These are phyloP conservation scores for Daedaleopsis sinensis DNA, from an alignment of 768 basidiomycete species.

Conservation along the genomic window DNA sequence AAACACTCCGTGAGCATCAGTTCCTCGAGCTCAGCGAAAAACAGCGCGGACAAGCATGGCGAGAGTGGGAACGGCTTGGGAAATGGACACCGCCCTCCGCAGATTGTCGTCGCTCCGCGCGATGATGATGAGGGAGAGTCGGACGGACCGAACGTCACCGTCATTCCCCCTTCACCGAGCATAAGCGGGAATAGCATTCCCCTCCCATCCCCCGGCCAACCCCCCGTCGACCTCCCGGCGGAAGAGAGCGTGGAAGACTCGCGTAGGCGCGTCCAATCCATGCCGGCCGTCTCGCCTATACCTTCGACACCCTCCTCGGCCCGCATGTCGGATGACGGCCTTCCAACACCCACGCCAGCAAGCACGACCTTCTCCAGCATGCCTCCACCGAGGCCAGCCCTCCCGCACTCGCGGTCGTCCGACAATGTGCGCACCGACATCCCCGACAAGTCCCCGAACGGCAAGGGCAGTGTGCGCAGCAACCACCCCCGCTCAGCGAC, in stretches of 20 bases:
- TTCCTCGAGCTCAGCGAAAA: slow-evolving; percentile 6
- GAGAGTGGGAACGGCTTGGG: background rate
- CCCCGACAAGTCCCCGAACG: background rate
- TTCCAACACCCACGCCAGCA: slow-evolving; percentile 27
- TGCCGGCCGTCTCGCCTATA: slow-evolving; percentile 11
- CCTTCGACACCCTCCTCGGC: slow-evolving; percentile 7
- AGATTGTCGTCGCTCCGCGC: background rate
- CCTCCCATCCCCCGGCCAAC: slow-evolving; percentile 7
- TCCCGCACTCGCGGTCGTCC: slow-evolving; percentile 20
- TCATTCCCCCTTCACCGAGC: slow-evolving; percentile 37
- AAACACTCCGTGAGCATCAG: slow-evolving; percentile 20
- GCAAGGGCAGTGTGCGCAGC: background rate
- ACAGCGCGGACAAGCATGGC: slow-evolving; percentile 6
- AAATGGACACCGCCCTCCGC: background rate
- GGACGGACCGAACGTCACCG: slow-evolving; percentile 33
- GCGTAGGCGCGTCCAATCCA: slow-evolving; percentile 17
- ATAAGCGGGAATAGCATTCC: slow-evolving; percentile 20
- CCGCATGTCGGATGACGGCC: slow-evolving; percentile 23
- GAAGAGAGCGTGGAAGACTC: slow-evolving; percentile 6
- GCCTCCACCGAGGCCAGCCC: slow-evolving; percentile 12
- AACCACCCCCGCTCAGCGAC: slow-evolving; percentile 28
- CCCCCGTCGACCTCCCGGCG: background rate
- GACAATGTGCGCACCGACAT: slow-evolving; percentile 24
- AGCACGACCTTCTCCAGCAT: slow-evolving; percentile 25
- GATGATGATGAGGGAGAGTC: slow-evolving; percentile 8